Conservation (phyloP, 2,329 filamentous ascomycete species). For the Trichoderma atrobrunneum region DNA sequence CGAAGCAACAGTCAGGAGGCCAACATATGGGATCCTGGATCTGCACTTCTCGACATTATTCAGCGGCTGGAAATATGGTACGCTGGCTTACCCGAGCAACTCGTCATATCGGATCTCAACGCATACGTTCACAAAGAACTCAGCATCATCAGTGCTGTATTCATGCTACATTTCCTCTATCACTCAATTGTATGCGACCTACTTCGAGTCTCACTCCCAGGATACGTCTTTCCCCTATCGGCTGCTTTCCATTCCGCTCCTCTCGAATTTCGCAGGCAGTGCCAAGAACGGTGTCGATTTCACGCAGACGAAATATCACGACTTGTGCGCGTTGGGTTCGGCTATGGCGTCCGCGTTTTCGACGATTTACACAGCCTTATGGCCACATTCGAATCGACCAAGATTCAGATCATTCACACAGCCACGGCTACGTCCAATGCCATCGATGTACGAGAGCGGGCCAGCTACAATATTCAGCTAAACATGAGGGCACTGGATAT, state of each 20-base stretch:
- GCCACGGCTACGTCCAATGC: slow-evolving; percentile 9
- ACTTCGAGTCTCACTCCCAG: not conserved
- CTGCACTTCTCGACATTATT: slow-evolving; percentile 10
- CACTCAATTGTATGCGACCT: slow-evolving; percentile 9
- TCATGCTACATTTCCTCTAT: slow-evolving; percentile 13
- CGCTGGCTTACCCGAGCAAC: not conserved
- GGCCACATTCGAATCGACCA: slow-evolving; percentile 12
- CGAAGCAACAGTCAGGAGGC: not conserved
- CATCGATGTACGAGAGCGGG: not conserved
- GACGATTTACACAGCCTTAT: slow-evolving; percentile 8
- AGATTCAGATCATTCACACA: slow-evolving; percentile 14
- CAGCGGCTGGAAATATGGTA: not conserved
- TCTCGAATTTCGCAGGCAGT: slow-evolving; percentile 7
- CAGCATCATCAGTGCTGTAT: not conserved
- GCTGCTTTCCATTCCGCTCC: not conserved
- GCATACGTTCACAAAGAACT: slow-evolving; percentile 13
- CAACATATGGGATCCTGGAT: slow-evolving; percentile 7
- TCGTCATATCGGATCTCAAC: not conserved
- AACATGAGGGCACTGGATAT: not conserved
- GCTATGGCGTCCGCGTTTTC: not conserved
- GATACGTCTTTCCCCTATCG: slow-evolving; percentile 7
- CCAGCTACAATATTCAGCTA: slow-evolving; percentile 1
- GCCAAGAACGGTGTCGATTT: slow-evolving; percentile 8
- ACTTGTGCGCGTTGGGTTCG: not conserved
- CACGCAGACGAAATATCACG: slow-evolving; percentile 10